Percentiles rank a stretch among this genome's conserved stretches.
Evolutionary conservation across 148 eudicot species (phyloP).

Genomic region (Pharnaceum exiguum): DNA sequence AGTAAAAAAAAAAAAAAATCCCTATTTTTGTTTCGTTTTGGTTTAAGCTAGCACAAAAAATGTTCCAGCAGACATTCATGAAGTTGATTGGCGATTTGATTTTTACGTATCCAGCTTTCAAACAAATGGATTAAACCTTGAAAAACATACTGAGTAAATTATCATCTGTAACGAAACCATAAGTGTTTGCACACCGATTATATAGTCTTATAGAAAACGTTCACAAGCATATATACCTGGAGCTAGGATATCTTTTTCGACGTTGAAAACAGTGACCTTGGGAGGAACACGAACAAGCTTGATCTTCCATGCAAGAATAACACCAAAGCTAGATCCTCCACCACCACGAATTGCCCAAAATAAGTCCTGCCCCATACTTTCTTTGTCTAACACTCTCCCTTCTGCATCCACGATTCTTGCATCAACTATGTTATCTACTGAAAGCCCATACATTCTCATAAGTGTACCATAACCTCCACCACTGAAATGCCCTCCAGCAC

Average conservation of each 20-base stretch:
- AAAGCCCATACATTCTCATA: constrained; percentile 6
- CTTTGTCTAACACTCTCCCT: constrained; percentile 5
- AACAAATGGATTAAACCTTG: too few relatives aligned
- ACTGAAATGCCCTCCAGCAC: constrained; percentile 5
- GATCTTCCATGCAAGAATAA: constrained; percentile 6
- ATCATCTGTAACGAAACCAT: too few relatives aligned
- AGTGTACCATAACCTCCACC: constrained; percentile 12
- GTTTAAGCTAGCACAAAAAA: too few relatives aligned
- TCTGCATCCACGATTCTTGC: constrained; percentile 8
- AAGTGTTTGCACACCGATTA: too few relatives aligned
- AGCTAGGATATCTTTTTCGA: not conserved
- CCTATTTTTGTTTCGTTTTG: too few relatives aligned
- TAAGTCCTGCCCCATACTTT: constrained; percentile 7
- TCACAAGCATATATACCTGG: constrained; percentile 11
- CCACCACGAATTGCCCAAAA: constrained; percentile 17
- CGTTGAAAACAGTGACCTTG: constrained; percentile 5
- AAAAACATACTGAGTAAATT: too few relatives aligned
- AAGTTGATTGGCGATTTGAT: too few relatives aligned
- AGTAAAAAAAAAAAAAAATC: too few relatives aligned
- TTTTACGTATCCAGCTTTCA: too few relatives aligned
- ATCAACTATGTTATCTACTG: constrained; percentile 6
- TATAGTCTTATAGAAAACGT: too few relatives aligned
- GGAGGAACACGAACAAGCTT: constrained; percentile 11
- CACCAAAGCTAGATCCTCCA: constrained; percentile 12
- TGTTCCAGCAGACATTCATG: too few relatives aligned